phyloP scores from a whole-genome alignment of 2,329 filamentous ascomycete genomes.

The Diaporthe sp. region DNA sequence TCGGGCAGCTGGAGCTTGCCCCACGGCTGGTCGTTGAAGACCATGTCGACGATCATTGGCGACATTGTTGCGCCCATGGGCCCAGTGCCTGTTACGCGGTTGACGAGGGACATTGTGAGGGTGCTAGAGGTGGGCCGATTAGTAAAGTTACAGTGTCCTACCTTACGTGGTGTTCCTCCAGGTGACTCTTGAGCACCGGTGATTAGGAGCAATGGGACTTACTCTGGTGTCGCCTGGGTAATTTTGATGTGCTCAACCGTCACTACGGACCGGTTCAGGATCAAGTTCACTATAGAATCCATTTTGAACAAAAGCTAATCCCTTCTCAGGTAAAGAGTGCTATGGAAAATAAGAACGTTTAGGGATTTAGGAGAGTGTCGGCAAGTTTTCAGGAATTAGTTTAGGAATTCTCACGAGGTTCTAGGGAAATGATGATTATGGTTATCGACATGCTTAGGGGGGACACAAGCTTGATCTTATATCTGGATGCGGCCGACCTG shows the following conservation, averaged over 20 bases:
- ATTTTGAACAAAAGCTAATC: constrained; percentile 37
- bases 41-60: constrained; percentile 49
- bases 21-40: constrained; percentile 49
- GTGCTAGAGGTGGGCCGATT: constrained; percentile 45
- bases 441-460: background rate
- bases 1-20: constrained; percentile 51
- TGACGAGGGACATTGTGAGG: constrained; percentile 49
- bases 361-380: background rate
- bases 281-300: constrained; percentile 48
- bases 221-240: constrained; percentile 50
- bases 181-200: background rate
- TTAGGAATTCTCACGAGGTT: background rate
- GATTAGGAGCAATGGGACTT: constrained; percentile 35
- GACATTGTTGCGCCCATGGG: constrained; percentile 50
- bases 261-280: constrained; percentile 48
- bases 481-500: background rate
- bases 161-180: background rate
- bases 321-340: background rate
- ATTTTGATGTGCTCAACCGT: constrained; percentile 51
- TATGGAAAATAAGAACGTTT: background rate
- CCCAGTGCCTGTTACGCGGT: constrained; percentile 50
- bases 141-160: background rate
- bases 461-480: constrained; percentile 20
- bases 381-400: background rate
- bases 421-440: background rate